A percentile compares a stretch with the other conserved stretches of the same genome.
phyloP scores from a whole-genome alignment of 177 flowering plant genomes.

The Tripterygium wilfordii region DNA sequence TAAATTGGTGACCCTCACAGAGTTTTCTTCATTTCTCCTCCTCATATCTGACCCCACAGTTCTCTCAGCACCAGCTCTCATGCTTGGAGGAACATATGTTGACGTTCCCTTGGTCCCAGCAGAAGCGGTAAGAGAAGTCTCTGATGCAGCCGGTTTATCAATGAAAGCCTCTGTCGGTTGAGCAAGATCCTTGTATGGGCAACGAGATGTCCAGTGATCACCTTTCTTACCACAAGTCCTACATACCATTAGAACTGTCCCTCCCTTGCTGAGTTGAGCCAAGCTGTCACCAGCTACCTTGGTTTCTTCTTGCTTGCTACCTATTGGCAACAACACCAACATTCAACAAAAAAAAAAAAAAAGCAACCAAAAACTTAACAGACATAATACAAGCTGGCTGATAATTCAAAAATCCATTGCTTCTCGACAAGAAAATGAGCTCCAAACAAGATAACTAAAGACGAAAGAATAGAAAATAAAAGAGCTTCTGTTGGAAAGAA shows the following conservation, averaged over 20 bases:
- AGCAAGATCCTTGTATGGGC: conserved; percentile 91
- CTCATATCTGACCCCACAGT: conserved; percentile 62
- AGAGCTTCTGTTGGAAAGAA: too few relatives aligned
- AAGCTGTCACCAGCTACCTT: conserved; percentile 56
- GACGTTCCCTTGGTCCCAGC: conserved; percentile 47
- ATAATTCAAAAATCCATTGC: too few relatives aligned
- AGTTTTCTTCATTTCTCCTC: conserved; percentile 86
- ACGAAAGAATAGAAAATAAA: not conserved
- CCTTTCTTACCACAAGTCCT: conserved; percentile 90
- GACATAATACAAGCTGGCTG: too few relatives aligned
- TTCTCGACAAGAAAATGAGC: too few relatives aligned
- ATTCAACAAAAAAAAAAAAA: too few relatives aligned
- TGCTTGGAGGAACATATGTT: conserved; percentile 68
- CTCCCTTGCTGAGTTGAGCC: conserved; percentile 45
- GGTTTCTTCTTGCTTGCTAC: conserved; percentile 64
- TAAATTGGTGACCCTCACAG: conserved; percentile 83
- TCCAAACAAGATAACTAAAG: too few relatives aligned
- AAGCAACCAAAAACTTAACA: not conserved
- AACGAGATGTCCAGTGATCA: conserved; percentile 91
- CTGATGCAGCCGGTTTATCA: conserved; percentile 56
- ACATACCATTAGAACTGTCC: conserved; percentile 89
- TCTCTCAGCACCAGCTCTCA: conserved; percentile 68
- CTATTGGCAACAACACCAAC: conserved; percentile 23
- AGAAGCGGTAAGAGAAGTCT: conserved; percentile 25
- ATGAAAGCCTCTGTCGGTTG: conserved; percentile 37